phyloP scores from a whole-genome alignment of 495 filamentous ascomycete genomes.

The Xanthoparmelia taractica region DNA sequence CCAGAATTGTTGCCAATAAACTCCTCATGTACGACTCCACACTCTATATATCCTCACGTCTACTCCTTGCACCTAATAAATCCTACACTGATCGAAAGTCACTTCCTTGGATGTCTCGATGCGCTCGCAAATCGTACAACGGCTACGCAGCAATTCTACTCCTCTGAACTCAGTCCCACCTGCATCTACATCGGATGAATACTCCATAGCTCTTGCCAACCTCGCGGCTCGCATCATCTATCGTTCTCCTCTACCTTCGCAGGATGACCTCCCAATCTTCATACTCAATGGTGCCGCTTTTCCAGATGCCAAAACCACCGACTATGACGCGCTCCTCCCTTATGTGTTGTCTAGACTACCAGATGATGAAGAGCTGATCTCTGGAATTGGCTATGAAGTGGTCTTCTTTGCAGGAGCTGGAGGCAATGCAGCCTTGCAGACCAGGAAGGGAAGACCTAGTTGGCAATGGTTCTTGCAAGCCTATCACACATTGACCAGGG shows the following conservation, averaged over 20 bases:
- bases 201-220: conserved; percentile 33
- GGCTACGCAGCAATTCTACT: conserved; percentile 23
- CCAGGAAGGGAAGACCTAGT: conserved; percentile 40
- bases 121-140: conserved; percentile 23
- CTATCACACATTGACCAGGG: conserved; percentile 46
- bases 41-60: not conserved
- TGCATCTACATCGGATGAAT: conserved; percentile 31
- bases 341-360: conserved; percentile 50
- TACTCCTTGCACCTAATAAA: not conserved
- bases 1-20: not conserved
- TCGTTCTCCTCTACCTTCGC: conserved; percentile 41
- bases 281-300: conserved; percentile 50
- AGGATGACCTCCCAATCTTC: conserved; percentile 40
- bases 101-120: conserved; percentile 11
- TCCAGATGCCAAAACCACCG: conserved; percentile 41
- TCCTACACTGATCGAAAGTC: not conserved
- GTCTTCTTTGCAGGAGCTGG: conserved; percentile 49
- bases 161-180: conserved; percentile 27
- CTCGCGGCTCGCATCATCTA: conserved; percentile 43
- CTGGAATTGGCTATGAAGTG: conserved; percentile 46
- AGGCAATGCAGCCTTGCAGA: conserved; percentile 30
- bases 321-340: conserved; percentile 49
- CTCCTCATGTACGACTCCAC: not conserved
- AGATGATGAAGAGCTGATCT: conserved; percentile 45
- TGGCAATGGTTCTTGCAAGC: conserved; percentile 54